Percentiles rank a stretch among this genome's conserved stretches.
Conservation (phyloP, 1,284 basidiomycete species). For the Tremellales sp. region DNA sequence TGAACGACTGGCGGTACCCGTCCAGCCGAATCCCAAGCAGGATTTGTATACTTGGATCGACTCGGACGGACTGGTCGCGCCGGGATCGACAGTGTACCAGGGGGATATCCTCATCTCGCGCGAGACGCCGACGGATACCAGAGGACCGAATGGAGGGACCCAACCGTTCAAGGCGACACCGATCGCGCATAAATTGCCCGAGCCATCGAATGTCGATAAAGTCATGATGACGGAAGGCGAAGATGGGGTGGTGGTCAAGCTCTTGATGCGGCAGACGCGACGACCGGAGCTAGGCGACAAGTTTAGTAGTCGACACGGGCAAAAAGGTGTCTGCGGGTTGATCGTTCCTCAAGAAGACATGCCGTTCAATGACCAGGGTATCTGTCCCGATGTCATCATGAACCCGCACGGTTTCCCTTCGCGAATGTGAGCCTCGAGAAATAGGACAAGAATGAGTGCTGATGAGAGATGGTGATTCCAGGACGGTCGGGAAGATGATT, state of each 20-base stretch:
- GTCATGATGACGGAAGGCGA: slow-evolving; percentile 92
- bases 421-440: slow-evolving; percentile 80
- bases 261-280: slow-evolving; percentile 95
- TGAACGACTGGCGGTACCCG: slow-evolving; percentile 76
- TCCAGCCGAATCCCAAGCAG: slow-evolving; percentile 81
- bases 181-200: slow-evolving; percentile 86
- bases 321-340: slow-evolving; percentile 97
- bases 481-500: slow-evolving; percentile 99
- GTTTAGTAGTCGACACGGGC: slow-evolving; percentile 96
- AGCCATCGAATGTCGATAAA: slow-evolving; percentile 94
- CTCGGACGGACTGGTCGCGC: slow-evolving; percentile 86
- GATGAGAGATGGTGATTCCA: slow-evolving; percentile 9
- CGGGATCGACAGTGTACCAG: slow-evolving; percentile 88
- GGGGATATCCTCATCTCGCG: slow-evolving; percentile 97
- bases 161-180: slow-evolving; percentile 76
- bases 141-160: slow-evolving; percentile 53
- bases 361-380: slow-evolving; percentile 98
- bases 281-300: slow-evolving; percentile 97
- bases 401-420: slow-evolving; percentile 99
- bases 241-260: slow-evolving; percentile 96
- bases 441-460: background rate
- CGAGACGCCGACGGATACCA: slow-evolving; percentile 82
- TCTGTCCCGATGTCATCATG: slow-evolving; percentile 97
- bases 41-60: slow-evolving; percentile 82
- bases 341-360: slow-evolving; percentile 99